These are phyloP conservation scores for Euphorbia lathyris DNA, from an alignment of 345 rosid genomes.

Conservation along the genomic window DNA sequence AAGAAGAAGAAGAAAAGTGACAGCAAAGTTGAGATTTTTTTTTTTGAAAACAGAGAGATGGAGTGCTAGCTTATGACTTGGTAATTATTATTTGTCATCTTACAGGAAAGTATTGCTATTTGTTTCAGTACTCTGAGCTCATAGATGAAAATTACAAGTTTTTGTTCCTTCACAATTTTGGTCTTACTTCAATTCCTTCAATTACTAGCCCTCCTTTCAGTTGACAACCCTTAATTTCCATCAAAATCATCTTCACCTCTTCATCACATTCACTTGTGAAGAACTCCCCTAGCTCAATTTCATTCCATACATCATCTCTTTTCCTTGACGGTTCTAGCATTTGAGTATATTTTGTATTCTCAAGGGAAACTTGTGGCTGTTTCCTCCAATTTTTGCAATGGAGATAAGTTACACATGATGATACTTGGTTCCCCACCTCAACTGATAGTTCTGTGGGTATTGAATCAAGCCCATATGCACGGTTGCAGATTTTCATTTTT, in stretches of 20 bases:
- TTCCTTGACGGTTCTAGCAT: background rate
- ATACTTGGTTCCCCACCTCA: constrained; percentile 8
- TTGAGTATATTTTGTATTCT: background rate
- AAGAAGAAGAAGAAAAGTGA: background rate
- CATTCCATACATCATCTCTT: constrained; percentile 24
- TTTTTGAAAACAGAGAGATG: background rate
- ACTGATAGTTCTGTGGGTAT: constrained; percentile 25
- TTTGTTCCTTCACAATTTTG: constrained; percentile 6
- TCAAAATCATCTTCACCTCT: constrained; percentile 24
- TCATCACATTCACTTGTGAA: constrained; percentile 1
- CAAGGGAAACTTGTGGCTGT: background rate
- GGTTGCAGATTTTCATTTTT: constrained; percentile 19
- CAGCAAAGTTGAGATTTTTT: too few relatives aligned
- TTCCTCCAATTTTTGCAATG: background rate
- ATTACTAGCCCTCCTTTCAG: constrained; percentile 21
- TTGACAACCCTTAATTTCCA: constrained; percentile 18
- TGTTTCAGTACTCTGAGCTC: background rate
- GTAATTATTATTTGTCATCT: too few relatives aligned
- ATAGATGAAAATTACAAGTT: background rate
- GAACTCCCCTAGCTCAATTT: constrained; percentile 24
- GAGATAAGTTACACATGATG: constrained; percentile 3
- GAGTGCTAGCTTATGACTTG: too few relatives aligned
- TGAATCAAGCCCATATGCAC: constrained; percentile 41
- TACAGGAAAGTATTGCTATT: background rate
- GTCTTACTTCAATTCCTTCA: constrained; percentile 26